These are phyloP conservation scores for Straminergon stramineum DNA, from an alignment of 225 moss, liverwort and hornwort genomes.

Conservation along the genomic window DNA sequence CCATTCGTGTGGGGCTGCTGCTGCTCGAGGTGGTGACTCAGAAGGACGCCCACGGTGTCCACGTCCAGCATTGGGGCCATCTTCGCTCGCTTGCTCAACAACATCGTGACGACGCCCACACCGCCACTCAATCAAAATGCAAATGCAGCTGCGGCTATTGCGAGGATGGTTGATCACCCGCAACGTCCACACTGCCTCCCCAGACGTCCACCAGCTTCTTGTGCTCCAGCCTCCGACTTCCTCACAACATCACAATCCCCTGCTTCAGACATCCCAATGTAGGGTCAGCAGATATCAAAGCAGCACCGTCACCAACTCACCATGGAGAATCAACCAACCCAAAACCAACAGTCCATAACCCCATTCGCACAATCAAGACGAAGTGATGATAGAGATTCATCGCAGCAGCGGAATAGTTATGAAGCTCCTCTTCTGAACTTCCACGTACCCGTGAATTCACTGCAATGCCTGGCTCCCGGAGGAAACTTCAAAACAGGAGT, in stretches of 20 bases:
- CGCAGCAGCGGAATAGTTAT: not conserved
- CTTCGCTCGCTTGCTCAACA: constrained; percentile 30
- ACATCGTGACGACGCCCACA: not conserved
- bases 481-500: no score
- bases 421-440: not conserved
- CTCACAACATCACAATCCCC: not conserved
- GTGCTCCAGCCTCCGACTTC: not conserved
- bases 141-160: not conserved
- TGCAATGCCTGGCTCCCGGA: not conserved
- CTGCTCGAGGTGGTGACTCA: constrained; percentile 8
- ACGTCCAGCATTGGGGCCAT: constrained; percentile 2
- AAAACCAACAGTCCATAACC: not conserved
- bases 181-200: not conserved
- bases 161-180: not conserved
- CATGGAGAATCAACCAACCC: not conserved
- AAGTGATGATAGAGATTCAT: not conserved
- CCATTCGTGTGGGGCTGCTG: constrained; percentile 22
- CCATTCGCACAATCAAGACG: not conserved
- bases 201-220: not conserved
- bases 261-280: not conserved
- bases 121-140: not conserved
- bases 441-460: not conserved
- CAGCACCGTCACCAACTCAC: not conserved
- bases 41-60: not conserved
- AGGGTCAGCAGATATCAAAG: not conserved